These are phyloP conservation scores for Immersiporthe knoxdaviesiana DNA, from an alignment of 2,329 filamentous ascomycete species.

Conservation along the genomic window DNA sequence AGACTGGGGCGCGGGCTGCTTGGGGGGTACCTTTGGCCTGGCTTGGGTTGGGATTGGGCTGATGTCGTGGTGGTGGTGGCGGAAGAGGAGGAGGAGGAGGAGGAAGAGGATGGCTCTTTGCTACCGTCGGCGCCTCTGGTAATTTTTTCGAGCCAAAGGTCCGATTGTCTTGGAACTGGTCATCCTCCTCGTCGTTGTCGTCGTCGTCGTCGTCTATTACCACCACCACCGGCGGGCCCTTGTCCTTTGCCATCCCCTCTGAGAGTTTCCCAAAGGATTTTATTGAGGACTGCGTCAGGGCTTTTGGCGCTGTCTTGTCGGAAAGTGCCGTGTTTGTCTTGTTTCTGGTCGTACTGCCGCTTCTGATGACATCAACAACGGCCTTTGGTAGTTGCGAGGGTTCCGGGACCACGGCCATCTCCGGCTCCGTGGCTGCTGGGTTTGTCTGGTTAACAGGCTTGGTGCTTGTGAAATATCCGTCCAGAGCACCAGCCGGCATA, in stretches of 20 bases:
- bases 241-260: conserved; percentile 19
- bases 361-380: background rate
- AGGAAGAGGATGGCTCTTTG: background rate
- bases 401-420: background rate
- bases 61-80: no score
- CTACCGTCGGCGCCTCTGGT: background rate
- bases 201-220: conserved; percentile 10
- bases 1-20: no score
- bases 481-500: conserved; percentile 39
- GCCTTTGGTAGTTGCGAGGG: background rate
- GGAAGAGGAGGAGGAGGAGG: no score
- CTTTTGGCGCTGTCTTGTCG: background rate
- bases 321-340: background rate
- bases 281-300: conserved; percentile 26
- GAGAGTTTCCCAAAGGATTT: conserved; percentile 38
- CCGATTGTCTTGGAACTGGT: conserved; percentile 43
- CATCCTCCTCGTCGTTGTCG: conserved; percentile 2
- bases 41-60: background rate
- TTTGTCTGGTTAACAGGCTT: conserved; percentile 33
- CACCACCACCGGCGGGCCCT: background rate
- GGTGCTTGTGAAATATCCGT: conserved; percentile 44
- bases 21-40: background rate
- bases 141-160: conserved; percentile 44
- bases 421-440: conserved; percentile 5
- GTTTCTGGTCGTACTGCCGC: background rate